Evolutionary conservation across 108 stramenopile species (phyloP).

Genomic region (Phaeodactylum tricornutum): DNA sequence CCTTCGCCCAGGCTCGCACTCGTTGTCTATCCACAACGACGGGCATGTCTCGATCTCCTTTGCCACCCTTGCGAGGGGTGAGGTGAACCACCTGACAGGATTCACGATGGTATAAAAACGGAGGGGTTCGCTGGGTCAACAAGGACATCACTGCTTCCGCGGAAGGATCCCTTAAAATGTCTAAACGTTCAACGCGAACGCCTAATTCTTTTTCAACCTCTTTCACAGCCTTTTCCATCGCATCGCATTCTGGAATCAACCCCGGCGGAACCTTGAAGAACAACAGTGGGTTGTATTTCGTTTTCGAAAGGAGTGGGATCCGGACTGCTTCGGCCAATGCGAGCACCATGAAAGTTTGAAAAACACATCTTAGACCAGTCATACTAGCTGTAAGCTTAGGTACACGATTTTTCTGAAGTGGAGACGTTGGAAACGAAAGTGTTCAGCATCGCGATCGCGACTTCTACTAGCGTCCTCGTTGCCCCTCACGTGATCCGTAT

Average conservation of each 20-base stretch:
- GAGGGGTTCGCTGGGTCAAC: slow-evolving; percentile 31
- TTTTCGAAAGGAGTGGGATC: neutral
- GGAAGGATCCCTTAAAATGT: slow-evolving; percentile 36
- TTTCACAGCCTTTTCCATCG: slow-evolving; percentile 49
- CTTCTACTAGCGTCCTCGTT: no score
- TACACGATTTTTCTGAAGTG: no score
- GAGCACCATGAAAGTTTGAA: no score
- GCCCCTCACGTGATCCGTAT: no score
- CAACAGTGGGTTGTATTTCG: slow-evolving; percentile 51
- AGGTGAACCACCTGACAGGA: slow-evolving; percentile 45
- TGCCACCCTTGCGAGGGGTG: neutral
- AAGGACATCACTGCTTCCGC: slow-evolving; percentile 40
- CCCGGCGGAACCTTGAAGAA: slow-evolving; percentile 66
- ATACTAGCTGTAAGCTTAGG: no score
- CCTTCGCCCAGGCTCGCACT: slow-evolving; percentile 70
- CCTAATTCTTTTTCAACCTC: slow-evolving; percentile 48
- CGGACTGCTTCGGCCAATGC: no score
- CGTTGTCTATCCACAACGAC: slow-evolving; percentile 24
- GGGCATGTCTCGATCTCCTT: neutral
- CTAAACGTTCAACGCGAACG: slow-evolving; percentile 53
- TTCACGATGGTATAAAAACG: slow-evolving; percentile 64
- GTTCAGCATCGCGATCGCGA: no score
- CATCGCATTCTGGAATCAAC: slow-evolving; percentile 50
- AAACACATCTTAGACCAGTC: no score
- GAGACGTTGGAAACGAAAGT: no score